Percentiles rank a stretch among this genome's conserved stretches.
Evolutionary conservation across 2,329 filamentous ascomycete species (phyloP).

Genomic region (Calonectria montana): DNA sequence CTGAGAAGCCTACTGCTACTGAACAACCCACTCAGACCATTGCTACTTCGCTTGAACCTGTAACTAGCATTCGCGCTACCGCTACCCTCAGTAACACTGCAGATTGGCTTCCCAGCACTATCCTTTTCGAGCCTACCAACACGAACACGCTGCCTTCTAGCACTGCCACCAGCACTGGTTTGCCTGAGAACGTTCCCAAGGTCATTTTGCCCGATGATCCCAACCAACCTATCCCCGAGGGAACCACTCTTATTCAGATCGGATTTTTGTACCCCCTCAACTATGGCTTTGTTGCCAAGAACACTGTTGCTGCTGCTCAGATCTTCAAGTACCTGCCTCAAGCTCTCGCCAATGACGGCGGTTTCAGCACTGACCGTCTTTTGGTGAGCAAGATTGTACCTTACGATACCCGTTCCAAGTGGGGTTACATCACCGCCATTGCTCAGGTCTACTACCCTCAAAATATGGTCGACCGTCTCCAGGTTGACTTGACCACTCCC

Average conservation of each 20-base stretch:
- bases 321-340: slow-evolving; percentile 83
- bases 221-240: slow-evolving; percentile 64
- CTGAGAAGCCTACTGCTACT: slow-evolving; percentile 21
- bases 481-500: slow-evolving; percentile 76
- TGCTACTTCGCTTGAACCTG: slow-evolving; percentile 33
- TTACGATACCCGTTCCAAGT: slow-evolving; percentile 74
- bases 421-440: slow-evolving; percentile 86
- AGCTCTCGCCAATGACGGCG: slow-evolving; percentile 74
- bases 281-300: slow-evolving; percentile 82
- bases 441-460: slow-evolving; percentile 76
- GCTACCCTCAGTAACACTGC: slow-evolving; percentile 57
- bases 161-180: slow-evolving; percentile 58
- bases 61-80: slow-evolving; percentile 56
- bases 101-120: slow-evolving; percentile 69
- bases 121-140: slow-evolving; percentile 64
- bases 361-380: slow-evolving; percentile 67
- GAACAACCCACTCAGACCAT: slow-evolving; percentile 31
- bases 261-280: slow-evolving; percentile 86
- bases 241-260: slow-evolving; percentile 81
- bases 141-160: slow-evolving; percentile 40
- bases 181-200: slow-evolving; percentile 77
- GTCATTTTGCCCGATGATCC: slow-evolving; percentile 78
- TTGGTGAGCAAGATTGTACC: slow-evolving; percentile 79
- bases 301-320: slow-evolving; percentile 80
- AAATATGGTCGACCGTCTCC: slow-evolving; percentile 74